These are phyloP conservation scores for Thelonectria blattea DNA, from an alignment of 2,329 filamentous ascomycete species.

Conservation along the genomic window DNA sequence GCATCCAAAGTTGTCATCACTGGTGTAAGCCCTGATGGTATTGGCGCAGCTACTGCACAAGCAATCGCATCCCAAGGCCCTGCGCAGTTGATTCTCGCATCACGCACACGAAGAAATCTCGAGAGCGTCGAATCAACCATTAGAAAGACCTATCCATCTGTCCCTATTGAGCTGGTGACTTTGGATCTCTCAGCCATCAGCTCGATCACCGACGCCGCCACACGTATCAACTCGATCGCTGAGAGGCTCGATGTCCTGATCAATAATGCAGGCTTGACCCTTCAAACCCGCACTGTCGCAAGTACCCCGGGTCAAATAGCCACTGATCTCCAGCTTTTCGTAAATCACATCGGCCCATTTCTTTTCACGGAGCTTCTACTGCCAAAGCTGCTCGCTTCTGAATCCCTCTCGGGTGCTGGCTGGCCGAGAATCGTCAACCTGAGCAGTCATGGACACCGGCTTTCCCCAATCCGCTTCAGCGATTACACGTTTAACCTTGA, in stretches of 20 bases:
- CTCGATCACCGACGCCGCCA: conserved; percentile 6
- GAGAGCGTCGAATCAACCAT: conserved; percentile 5
- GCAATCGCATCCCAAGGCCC: conserved; percentile 20
- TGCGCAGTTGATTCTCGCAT: conserved; percentile 11
- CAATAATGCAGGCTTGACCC: conserved; percentile 24
- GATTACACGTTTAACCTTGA: conserved; percentile 48
- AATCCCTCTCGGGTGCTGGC: neutral
- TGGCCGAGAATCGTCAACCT: conserved; percentile 50
- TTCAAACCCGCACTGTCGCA: conserved; percentile 8
- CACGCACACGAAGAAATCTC: conserved; percentile 13
- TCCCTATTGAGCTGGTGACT: neutral
- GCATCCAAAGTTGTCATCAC: conserved; percentile 13
- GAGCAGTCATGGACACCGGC: conserved; percentile 50
- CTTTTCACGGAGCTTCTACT: conserved; percentile 48
- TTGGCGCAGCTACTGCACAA: conserved; percentile 11
- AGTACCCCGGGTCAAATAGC: conserved; percentile 2
- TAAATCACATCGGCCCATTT: conserved; percentile 48
- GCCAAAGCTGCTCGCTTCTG: conserved; percentile 35
- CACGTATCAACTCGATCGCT: neutral
- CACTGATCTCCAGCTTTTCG: conserved; percentile 37
- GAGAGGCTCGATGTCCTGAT: conserved; percentile 20
- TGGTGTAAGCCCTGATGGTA: conserved; percentile 16
- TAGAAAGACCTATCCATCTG: neutral
- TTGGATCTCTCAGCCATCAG: conserved; percentile 18
- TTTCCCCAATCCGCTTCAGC: conserved; percentile 49